These are phyloP conservation scores for Berkeleyomyces rouxiae DNA, from an alignment of 2,329 filamentous ascomycete species.

Conservation along the genomic window DNA sequence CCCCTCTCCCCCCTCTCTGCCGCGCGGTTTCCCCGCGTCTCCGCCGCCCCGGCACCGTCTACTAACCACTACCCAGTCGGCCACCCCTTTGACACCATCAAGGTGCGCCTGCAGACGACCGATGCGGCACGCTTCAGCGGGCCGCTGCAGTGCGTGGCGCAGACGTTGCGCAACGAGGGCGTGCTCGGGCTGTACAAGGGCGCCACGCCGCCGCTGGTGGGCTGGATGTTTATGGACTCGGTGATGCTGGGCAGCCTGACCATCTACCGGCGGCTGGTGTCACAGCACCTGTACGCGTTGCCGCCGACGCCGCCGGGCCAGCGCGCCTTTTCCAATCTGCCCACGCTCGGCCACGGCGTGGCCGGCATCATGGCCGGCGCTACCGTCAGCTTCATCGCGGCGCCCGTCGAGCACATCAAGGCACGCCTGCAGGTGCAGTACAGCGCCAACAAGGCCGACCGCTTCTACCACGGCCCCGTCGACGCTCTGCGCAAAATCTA, in stretches of 20 bases:
- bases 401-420: constrained; percentile 90
- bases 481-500: constrained; percentile 64
- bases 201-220: constrained; percentile 75
- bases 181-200: constrained; percentile 82
- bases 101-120: constrained; percentile 86
- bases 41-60: neutral
- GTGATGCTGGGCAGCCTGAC: constrained; percentile 84
- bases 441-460: constrained; percentile 55
- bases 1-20: constrained; percentile 10
- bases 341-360: constrained; percentile 66
- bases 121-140: constrained; percentile 62
- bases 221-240: constrained; percentile 97
- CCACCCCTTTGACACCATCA: constrained; percentile 85
- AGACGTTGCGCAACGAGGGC: constrained; percentile 77
- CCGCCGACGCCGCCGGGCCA: constrained; percentile 11
- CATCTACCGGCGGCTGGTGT: constrained; percentile 70
- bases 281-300: constrained; percentile 54
- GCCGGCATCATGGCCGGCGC: constrained; percentile 75
- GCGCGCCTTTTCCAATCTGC: constrained; percentile 28
- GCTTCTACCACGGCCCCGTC: constrained; percentile 72
- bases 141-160: constrained; percentile 67
- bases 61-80: constrained; percentile 29
- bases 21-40: neutral
- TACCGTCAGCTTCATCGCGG: constrained; percentile 84
- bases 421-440: constrained; percentile 91